phyloP scores from a whole-genome alignment of 768 basidiomycete species.

The Sporobolomyces phaffii region DNA sequence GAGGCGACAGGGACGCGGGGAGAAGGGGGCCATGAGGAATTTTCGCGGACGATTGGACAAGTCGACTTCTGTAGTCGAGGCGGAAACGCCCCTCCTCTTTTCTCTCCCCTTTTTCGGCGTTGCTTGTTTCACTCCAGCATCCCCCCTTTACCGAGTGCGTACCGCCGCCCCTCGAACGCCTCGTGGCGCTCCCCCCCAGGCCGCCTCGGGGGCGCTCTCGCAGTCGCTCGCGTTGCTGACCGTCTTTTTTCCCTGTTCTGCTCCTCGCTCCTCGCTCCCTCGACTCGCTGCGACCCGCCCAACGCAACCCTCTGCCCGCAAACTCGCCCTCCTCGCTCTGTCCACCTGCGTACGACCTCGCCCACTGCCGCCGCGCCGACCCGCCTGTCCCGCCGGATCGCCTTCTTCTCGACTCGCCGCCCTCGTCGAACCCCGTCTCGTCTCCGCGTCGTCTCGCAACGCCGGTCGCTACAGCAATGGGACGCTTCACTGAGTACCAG shows the following conservation, averaged over 20 bases:
- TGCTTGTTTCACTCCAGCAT: slow-evolving; percentile 15
- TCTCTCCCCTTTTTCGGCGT: neutral
- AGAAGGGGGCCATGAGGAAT: too few relatives aligned
- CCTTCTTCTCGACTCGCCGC: neutral
- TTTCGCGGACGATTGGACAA: too few relatives aligned
- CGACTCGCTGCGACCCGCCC: neutral
- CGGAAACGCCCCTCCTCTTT: neutral
- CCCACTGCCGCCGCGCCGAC: too few relatives aligned
- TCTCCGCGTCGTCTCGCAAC: too few relatives aligned
- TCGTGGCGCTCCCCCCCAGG: neutral
- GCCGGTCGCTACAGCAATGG: slow-evolving; percentile 45
- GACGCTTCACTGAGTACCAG: slow-evolving; percentile 71
- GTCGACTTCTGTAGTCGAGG: neutral
- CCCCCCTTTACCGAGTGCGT: slow-evolving; percentile 21
- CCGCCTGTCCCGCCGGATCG: too few relatives aligned
- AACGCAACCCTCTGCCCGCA: neutral
- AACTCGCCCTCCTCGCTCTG: too few relatives aligned
- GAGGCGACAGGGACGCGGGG: too few relatives aligned
- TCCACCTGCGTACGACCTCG: too few relatives aligned
- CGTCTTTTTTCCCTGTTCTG: neutral
- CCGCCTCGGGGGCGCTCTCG: neutral
- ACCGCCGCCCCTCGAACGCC: neutral
- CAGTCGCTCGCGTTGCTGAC: too few relatives aligned
- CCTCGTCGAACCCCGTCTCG: too few relatives aligned
- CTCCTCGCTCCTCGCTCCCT: neutral